These are phyloP conservation scores for Penicillium taxi DNA, from an alignment of 495 filamentous ascomycete species.

Conservation along the genomic window DNA sequence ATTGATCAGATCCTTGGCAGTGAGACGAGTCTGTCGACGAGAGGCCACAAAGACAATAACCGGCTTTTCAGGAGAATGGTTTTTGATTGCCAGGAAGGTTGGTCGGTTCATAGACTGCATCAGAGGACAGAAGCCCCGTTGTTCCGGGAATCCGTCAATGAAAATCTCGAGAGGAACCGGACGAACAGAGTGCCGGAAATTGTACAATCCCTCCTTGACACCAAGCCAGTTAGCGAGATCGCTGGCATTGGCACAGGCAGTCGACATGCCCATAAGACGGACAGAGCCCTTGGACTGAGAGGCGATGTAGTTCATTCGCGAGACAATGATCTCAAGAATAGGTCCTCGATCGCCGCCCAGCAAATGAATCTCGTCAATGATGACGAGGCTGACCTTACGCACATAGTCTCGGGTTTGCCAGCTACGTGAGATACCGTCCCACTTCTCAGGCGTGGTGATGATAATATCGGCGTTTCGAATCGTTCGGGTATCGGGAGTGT, in stretches of 20 bases:
- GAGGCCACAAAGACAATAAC: constrained; percentile 99
- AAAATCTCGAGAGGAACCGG: constrained; percentile 92
- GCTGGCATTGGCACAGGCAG: constrained; percentile 89
- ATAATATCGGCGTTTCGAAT: constrained; percentile 96
- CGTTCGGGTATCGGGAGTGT: constrained; percentile 90
- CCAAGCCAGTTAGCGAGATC: constrained; percentile 96
- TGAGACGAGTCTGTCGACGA: constrained; percentile 86
- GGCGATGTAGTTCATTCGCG: constrained; percentile 98
- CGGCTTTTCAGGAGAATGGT: constrained; percentile 89
- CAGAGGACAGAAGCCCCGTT: constrained; percentile 89
- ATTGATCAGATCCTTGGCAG: constrained; percentile 92
- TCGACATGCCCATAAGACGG: constrained; percentile 93
- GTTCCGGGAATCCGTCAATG: constrained; percentile 95
- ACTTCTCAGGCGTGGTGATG: constrained; percentile 97
- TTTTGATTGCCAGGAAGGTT: constrained; percentile 93
- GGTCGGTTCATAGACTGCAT: constrained; percentile 99
- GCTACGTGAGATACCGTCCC: constrained; percentile 97
- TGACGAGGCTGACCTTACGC: constrained; percentile 87
- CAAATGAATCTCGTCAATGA: constrained; percentile 98
- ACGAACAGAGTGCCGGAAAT: constrained; percentile 96
- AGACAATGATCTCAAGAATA: constrained; percentile 98
- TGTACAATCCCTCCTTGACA: constrained; percentile 94
- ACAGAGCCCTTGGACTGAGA: constrained; percentile 80
- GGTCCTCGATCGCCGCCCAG: constrained; percentile 92
- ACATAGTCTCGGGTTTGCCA: constrained; percentile 98